phyloP scores from a whole-genome alignment of 2,329 filamentous ascomycete genomes.

The Colletotrichum noveboracense region DNA sequence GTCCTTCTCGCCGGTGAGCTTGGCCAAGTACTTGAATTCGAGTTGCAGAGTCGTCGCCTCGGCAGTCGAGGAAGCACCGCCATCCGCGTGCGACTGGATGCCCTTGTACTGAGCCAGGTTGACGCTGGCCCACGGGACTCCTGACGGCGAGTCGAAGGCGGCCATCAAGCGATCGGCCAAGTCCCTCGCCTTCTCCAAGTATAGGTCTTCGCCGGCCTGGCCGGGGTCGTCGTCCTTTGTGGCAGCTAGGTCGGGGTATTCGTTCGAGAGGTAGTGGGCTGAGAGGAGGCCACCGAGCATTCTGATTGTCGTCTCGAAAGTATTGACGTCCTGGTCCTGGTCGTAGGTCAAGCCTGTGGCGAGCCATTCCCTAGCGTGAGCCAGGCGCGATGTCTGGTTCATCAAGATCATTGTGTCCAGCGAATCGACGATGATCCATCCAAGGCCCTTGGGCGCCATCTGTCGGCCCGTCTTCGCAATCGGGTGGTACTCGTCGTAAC shows the following conservation, averaged over 20 bases:
- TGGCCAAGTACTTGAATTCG: conserved; percentile 96
- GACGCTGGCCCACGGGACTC: conserved; percentile 88
- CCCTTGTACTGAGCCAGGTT: conserved; percentile 81
- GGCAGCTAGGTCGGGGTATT: conserved; percentile 80
- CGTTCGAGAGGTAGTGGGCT: conserved; percentile 91
- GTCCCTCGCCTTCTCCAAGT: conserved; percentile 94
- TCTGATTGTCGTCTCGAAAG: conserved; percentile 96
- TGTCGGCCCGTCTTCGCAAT: conserved; percentile 78
- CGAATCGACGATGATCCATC: conserved; percentile 98
- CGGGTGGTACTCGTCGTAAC: conserved; percentile 87
- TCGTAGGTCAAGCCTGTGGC: conserved; percentile 81
- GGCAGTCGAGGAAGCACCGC: conserved; percentile 89
- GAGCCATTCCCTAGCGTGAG: conserved; percentile 89
- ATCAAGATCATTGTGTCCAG: conserved; percentile 98
- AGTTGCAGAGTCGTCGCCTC: conserved; percentile 92
- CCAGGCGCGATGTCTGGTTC: conserved; percentile 88
- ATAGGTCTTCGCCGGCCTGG: conserved; percentile 83
- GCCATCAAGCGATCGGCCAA: conserved; percentile 85
- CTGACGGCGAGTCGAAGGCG: conserved; percentile 86
- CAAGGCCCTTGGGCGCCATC: conserved; percentile 88
- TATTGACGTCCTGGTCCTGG: conserved; percentile 94
- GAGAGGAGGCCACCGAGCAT: conserved; percentile 94
- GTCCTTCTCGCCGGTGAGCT: conserved; percentile 87
- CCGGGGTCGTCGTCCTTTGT: conserved; percentile 74
- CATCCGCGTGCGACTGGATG: conserved; percentile 81